These are phyloP conservation scores for Tranzscheliella williamsii DNA, from an alignment of 1,284 basidiomycete genomes.

Conservation along the genomic window DNA sequence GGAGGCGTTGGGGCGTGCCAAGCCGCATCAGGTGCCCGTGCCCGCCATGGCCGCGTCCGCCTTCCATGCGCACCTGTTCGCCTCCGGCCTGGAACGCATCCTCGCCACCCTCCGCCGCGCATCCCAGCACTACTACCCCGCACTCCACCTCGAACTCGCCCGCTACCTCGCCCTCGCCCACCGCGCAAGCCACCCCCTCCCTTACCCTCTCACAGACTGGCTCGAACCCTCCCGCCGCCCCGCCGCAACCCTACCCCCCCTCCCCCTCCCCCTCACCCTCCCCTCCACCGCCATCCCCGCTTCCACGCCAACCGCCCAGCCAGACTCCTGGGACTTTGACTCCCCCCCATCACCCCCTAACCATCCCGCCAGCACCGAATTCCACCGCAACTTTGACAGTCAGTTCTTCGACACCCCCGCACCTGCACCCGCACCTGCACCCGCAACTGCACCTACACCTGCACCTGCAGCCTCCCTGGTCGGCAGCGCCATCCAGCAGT, in stretches of 20 bases:
- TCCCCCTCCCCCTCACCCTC: not conserved
- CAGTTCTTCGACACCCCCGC: slow-evolving; percentile 8
- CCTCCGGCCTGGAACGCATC: slow-evolving; percentile 40
- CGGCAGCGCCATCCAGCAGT: slow-evolving; percentile 28
- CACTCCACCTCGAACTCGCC: slow-evolving; percentile 53
- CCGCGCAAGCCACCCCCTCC: slow-evolving; percentile 8
- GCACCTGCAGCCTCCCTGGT: slow-evolving; percentile 11
- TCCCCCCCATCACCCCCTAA: not conserved
- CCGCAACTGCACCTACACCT: not conserved
- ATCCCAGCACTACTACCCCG: slow-evolving; percentile 50
- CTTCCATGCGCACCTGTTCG: slow-evolving; percentile 43
- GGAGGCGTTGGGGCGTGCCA: slow-evolving; percentile 8
- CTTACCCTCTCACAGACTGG: slow-evolving; percentile 34
- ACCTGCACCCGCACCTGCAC: not conserved
- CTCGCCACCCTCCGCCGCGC: slow-evolving; percentile 32
- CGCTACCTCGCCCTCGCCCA: slow-evolving; percentile 22
- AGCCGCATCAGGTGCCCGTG: slow-evolving; percentile 11
- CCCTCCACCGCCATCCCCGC: slow-evolving; percentile 8
- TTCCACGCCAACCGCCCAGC: slow-evolving; percentile 3
- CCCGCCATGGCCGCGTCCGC: slow-evolving; percentile 23
- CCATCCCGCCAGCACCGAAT: not conserved
- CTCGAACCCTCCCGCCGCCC: slow-evolving; percentile 4
- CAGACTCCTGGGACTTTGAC: slow-evolving; percentile 12
- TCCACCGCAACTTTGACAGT: slow-evolving; percentile 9
- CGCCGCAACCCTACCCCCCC: not conserved